Base-by-base conservation (phyloP, 495 filamentous ascomycete species). In the Aspergillus homomorphus region DNA sequence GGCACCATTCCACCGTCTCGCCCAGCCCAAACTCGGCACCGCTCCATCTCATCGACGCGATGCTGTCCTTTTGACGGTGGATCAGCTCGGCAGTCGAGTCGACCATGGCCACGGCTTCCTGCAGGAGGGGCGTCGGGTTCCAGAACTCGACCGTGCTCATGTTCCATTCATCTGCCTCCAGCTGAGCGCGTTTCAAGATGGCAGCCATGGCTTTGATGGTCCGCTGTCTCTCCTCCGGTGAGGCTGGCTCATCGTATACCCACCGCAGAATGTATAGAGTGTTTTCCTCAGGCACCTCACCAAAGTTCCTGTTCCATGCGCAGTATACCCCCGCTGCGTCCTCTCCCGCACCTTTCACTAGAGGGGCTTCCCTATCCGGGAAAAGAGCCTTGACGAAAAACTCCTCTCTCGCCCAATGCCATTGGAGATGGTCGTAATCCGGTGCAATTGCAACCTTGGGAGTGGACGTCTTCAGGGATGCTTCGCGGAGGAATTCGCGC, bases 321-420 rank as follows among this genome's bases (percentile, higher is more conserved):
- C 88, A 88, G 83, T 93, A 96, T 4, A 90, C 78, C 22, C 80
- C 68, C 15, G 77, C 74, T 24, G 69, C 59, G 28, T 76, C 73
- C 15, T 83, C 78, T 7, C 89, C 84, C 10, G 88, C 89, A 1
- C 92, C 92, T 68, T 89, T 88, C 58, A 88, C 70, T 0, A 67
- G 50, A 0, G 91, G 90, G 7, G 62, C 45, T 1, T 54, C 57
- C n/a, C 57, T 69, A 14, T 66, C 28, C 8, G 72, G 46, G 0
- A 71, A 72, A 19, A 89, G 64, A 50, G 81, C 79, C 45, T 80
- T 72, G 1, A 78, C 80, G 57, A 92, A 87, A 67, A 91, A 96
- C 42, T 95, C 89, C 75, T 97, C 92, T 38, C 94, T 82, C 24
- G 84, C 81, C 70, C 92, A 83, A 68, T 96, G 92, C 93, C 94